These are phyloP conservation scores for Boeremia lycopersici DNA, from an alignment of 2,329 filamentous ascomycete genomes.

Conservation along the genomic window DNA sequence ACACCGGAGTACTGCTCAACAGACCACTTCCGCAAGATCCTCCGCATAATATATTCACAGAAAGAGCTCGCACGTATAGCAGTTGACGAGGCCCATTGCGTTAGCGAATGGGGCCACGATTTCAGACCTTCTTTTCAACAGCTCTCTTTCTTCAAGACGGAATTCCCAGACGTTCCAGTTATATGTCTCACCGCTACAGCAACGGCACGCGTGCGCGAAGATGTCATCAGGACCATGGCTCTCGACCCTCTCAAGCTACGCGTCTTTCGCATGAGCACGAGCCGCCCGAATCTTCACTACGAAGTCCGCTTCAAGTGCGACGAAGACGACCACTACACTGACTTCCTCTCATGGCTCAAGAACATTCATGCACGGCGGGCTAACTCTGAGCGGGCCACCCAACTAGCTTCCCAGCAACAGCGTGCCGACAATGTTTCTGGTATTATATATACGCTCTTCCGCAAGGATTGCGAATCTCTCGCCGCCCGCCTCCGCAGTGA, in stretches of 20 bases:
- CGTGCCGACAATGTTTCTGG: conserved; percentile 71
- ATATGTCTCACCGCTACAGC: conserved; percentile 94
- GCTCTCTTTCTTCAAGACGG: conserved; percentile 81
- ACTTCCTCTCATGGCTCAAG: conserved; percentile 79
- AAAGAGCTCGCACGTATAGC: conserved; percentile 85
- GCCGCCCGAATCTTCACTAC: conserved; percentile 85
- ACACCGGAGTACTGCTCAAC: conserved; percentile 87
- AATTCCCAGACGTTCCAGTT: conserved; percentile 83
- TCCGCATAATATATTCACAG: conserved; percentile 77
- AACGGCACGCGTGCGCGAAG: conserved; percentile 77
- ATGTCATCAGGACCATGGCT: conserved; percentile 78
- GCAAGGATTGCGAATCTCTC: conserved; percentile 75
- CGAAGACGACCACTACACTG: conserved; percentile 72
- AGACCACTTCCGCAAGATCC: conserved; percentile 74
- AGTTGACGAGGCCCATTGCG: conserved; percentile 95
- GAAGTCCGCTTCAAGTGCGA: conserved; percentile 85
- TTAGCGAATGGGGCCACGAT: conserved; percentile 97
- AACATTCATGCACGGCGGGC: conserved; percentile 72
- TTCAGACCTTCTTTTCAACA: conserved; percentile 92
- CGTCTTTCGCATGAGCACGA: conserved; percentile 82
- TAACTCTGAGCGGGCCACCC: conserved; percentile 60
- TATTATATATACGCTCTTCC: conserved; percentile 79
- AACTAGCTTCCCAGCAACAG: conserved; percentile 59
- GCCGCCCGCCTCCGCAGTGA: conserved; percentile 68
- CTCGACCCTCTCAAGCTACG: conserved; percentile 69